Base-by-base conservation (phyloP, 2,329 filamentous ascomycete genomes). In the Elsinoe arachidis region DNA sequence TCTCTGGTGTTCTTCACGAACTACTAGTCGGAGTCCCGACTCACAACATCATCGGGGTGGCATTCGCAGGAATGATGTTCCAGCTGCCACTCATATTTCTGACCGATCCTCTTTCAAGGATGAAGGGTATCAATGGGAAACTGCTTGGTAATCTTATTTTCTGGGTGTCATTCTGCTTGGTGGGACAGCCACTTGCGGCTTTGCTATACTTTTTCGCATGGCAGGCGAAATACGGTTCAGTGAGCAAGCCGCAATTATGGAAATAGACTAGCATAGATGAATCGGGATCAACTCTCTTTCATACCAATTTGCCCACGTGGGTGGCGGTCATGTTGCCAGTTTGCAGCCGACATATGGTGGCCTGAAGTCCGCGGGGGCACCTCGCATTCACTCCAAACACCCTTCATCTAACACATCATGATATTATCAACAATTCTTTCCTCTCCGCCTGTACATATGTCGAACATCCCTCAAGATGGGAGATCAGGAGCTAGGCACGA, bases 151-250 rank as follows among this genome's bases (percentile, higher is more conserved):
- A 99, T 70, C 85, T 86, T 67, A 91, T 95, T 58, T 99, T 99
- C 72, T 97, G 93, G 93, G 79, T 96, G 17, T 92, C 88, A 11
- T 99, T 99, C 68, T 96, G 92, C 62, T 82, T 97, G 2, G 87
- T 99, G 11, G 93, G 93, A 2, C 93, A 99, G 76, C 93, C 93
- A 0, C 81, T 97, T 64, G 93, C 90, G 1, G 91, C 90, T 0
- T 75, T 99, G 60, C 78, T 95, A 69, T 99, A 99, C 71, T 99
- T 96, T 71, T 97, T 97, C 69, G 91, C 91, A 1, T 99, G 93
- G 92, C 92, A 97, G 74, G 90, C 90, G 57, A 97, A 97, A 75
- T 96, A 96, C 69, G 93, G 93, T 11, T 60, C 58, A 46, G 60
- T 53, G 51, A 61, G 58, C 35, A 61, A 59, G 30, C 58, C 60